phyloP scores from a whole-genome alignment of 2,329 filamentous ascomycete species.

The Metarhizium rileyi region DNA sequence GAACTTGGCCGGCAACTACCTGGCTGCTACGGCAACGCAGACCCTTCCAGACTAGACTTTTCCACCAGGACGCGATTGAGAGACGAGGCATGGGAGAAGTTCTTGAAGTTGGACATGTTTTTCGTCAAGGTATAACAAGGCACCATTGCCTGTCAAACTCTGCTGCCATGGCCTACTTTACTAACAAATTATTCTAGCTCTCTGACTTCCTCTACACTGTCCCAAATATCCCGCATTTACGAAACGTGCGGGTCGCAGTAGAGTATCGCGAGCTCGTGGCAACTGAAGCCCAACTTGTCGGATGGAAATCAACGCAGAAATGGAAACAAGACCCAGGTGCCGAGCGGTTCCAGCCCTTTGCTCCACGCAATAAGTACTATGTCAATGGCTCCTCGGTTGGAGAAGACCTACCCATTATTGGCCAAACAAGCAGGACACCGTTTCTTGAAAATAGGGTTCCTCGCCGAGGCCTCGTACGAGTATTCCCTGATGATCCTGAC shows the following conservation, averaged over 20 bases:
- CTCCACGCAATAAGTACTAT: constrained; percentile 49
- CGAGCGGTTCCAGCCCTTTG: constrained; percentile 40
- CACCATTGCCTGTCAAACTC: background rate
- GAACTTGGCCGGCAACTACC: constrained; percentile 44
- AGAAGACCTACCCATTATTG: constrained; percentile 38
- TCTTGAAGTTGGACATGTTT: constrained; percentile 52
- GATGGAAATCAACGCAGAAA: constrained; percentile 36
- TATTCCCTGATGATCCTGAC: constrained; percentile 46
- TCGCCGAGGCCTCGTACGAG: constrained; percentile 42
- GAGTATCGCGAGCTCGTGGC: constrained; percentile 51
- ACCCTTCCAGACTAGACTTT: constrained; percentile 34
- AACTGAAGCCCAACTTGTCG: constrained; percentile 33
- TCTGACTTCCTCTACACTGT: constrained; percentile 53
- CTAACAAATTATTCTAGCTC: constrained; percentile 28
- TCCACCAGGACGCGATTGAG: constrained; percentile 36
- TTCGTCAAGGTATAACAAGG: constrained; percentile 48
- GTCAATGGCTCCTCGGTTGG: constrained; percentile 43
- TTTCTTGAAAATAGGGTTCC: constrained; percentile 47
- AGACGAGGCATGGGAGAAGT: constrained; percentile 40
- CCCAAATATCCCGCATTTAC: constrained; percentile 48
- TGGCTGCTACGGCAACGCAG: constrained; percentile 37
- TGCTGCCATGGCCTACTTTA: background rate
- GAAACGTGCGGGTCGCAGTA: constrained; percentile 43
- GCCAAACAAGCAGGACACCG: constrained; percentile 41
- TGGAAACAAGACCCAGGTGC: constrained; percentile 51